Conservation (phyloP, 495 filamentous ascomycete genomes). For the Pyrenula aspistea region DNA sequence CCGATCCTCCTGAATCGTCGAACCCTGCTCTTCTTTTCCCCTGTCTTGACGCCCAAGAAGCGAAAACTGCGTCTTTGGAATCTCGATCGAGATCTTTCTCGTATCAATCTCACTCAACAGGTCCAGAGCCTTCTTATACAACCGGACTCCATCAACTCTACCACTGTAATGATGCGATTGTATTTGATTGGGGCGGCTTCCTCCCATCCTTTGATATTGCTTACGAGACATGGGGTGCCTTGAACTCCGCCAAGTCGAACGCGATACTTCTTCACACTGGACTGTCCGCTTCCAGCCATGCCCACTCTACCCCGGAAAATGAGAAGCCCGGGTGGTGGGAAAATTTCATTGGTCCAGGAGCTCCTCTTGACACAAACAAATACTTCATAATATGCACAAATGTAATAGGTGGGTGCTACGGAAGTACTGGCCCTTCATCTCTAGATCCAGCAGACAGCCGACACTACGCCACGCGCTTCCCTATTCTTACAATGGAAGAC, state of each 20-base stretch:
- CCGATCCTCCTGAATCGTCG: conserved; percentile 35
- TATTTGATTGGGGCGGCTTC: conserved; percentile 88
- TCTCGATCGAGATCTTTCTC: conserved; percentile 56
- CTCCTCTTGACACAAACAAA: conserved; percentile 77
- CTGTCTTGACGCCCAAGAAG: conserved; percentile 86
- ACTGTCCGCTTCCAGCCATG: conserved; percentile 90
- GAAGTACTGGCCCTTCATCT: conserved; percentile 82
- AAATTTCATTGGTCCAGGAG: conserved; percentile 89
- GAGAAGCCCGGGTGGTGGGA: conserved; percentile 97
- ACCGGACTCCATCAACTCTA: conserved; percentile 69
- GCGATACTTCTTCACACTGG: conserved; percentile 89
- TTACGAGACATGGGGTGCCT: conserved; percentile 83
- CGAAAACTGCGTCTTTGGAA: conserved; percentile 65
- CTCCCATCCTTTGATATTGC: conserved; percentile 79
- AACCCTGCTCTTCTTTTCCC: conserved; percentile 93
- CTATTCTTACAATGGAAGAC: conserved; percentile 90
- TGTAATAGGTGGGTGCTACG: conserved; percentile 91
- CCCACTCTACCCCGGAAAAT: conserved; percentile 76
- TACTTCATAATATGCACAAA: conserved; percentile 96
- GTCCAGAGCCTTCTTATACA: conserved; percentile 91
- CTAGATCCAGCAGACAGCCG: conserved; percentile 82
- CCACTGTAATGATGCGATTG: conserved; percentile 58
- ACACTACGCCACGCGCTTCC: conserved; percentile 88
- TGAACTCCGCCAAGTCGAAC: conserved; percentile 78
- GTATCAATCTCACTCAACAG: conserved; percentile 55